Base-by-base conservation (phyloP, 2,329 filamentous ascomycete species). In the Aspergillus jensenii region DNA sequence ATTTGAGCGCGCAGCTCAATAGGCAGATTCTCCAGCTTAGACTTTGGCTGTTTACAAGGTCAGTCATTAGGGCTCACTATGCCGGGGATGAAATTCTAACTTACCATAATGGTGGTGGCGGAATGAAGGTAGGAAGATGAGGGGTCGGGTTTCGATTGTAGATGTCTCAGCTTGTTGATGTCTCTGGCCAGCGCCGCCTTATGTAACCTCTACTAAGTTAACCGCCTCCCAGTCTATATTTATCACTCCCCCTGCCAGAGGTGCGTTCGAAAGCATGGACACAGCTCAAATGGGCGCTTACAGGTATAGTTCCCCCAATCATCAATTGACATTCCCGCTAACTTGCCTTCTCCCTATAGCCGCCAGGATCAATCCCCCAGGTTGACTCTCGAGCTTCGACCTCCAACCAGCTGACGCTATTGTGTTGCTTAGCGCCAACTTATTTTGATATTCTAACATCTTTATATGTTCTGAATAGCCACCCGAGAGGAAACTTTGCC, bases 1-100 rank as follows among this genome's bases (percentile, higher is more conserved):
- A 46, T 46, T 1, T 46, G 23, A n/a, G 31, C 11, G 44, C 23
- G 44, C 44, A 46, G 23, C 44, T 46, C 44, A n/a, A 46, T 46
- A 25, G 44, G 44, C 44, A 46, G 8, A 1, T 3, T 46, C 14
- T 46, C 44, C 31, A 46, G 5, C 3, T 3, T 33, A n/a, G 44
- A 1, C 9, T 27, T 33, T 0, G 17, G 0, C 41, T 44, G 2
- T 15, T 37, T 11, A 7, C 35, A 2, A 37, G 15, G 35, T 37
- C 5, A 37, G 1, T 3, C 7, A 37, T 37, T 0, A 1, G 35
- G 1, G 23, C 4, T 25, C 2, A n/a, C 21, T 21, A 44, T 44
- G 12, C 12, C 25, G n/a, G 41, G 35, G 5, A 3, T 23, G 17
- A 44, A 21, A 25, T 31, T 1, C 9, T 27, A 27, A 27, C 19